A percentile compares a stretch with the other conserved stretches of the same genome.
Evolutionary conservation across 345 rosid genomes (phyloP).

Genomic region (Rhizophora mangle): DNA sequence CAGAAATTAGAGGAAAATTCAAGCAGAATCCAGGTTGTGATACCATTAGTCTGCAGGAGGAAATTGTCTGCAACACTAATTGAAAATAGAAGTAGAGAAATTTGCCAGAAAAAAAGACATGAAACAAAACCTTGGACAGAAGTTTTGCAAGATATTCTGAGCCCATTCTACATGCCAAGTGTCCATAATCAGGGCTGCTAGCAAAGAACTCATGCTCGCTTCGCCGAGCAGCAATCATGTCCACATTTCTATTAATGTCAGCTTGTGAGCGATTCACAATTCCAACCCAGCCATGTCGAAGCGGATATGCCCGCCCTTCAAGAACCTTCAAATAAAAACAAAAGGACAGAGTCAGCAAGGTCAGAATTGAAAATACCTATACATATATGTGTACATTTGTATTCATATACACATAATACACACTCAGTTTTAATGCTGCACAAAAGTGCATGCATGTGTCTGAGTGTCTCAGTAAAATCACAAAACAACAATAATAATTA

Average conservation of each 20-base stretch:
- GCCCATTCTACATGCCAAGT: slow-evolving; percentile 33
- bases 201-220: slow-evolving; percentile 29
- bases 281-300: slow-evolving; percentile 35
- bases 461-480: no score
- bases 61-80: neutral
- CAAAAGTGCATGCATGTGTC: no score
- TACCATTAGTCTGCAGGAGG: neutral
- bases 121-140: slow-evolving; percentile 25
- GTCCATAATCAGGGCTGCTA: slow-evolving; percentile 31
- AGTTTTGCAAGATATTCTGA: slow-evolving; percentile 31
- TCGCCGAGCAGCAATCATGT: slow-evolving; percentile 31
- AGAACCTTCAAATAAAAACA: slow-evolving; percentile 16
- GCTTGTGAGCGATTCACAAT: slow-evolving; percentile 36
- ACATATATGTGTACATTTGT: no score
- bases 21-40: neutral
- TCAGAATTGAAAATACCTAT: neutral
- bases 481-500: no score
- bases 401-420: no score
- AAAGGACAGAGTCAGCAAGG: neutral
- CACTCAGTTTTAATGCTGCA: no score
- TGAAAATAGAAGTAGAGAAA: neutral
- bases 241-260: slow-evolving; percentile 26
- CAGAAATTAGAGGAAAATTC: neutral
- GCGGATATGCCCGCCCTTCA: slow-evolving; percentile 30
- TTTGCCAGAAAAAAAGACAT: neutral